Percentiles rank a stretch among this genome's conserved stretches.
phyloP scores from a whole-genome alignment of 441 rosid genomes.

The Populus trichocarpa region DNA sequence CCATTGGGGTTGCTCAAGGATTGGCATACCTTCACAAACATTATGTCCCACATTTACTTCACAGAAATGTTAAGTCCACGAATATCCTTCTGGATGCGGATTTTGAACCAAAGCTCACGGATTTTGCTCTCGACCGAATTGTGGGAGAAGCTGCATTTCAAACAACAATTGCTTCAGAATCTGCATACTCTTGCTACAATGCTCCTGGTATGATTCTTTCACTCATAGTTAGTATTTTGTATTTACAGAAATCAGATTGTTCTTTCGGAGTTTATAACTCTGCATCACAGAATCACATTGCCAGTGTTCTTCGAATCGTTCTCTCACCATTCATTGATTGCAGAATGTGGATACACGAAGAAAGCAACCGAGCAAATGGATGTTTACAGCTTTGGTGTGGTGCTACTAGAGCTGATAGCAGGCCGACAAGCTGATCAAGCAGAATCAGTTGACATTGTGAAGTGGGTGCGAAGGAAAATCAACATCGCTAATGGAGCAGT shows the following conservation, averaged over 20 bases:
- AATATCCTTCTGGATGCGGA: conserved; percentile 70
- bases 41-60: conserved; percentile 64
- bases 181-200: conserved; percentile 54
- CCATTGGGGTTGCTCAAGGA: conserved; percentile 82
- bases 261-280: background rate
- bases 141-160: conserved; percentile 78
- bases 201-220: conserved; percentile 62
- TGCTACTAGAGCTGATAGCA: conserved; percentile 71
- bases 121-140: conserved; percentile 73
- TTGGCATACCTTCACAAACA: conserved; percentile 83
- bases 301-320: background rate
- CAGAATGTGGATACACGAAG: conserved; percentile 73
- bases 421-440: conserved; percentile 74
- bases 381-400: conserved; percentile 83
- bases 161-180: conserved; percentile 52
- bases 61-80: conserved; percentile 81
- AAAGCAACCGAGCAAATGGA: conserved; percentile 81
- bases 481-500: conserved; percentile 66
- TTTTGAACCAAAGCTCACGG: conserved; percentile 82
- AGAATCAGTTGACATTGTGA: conserved; percentile 63
- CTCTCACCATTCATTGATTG: conserved; percentile 15
- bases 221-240: background rate
- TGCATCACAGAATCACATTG: background rate
- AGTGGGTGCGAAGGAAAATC: conserved; percentile 84
- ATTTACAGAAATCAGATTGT: background rate